Percentiles rank a stretch among this genome's conserved stretches.
Evolutionary conservation across 768 basidiomycete species (phyloP).

Genomic region (Mycena metata): DNA sequence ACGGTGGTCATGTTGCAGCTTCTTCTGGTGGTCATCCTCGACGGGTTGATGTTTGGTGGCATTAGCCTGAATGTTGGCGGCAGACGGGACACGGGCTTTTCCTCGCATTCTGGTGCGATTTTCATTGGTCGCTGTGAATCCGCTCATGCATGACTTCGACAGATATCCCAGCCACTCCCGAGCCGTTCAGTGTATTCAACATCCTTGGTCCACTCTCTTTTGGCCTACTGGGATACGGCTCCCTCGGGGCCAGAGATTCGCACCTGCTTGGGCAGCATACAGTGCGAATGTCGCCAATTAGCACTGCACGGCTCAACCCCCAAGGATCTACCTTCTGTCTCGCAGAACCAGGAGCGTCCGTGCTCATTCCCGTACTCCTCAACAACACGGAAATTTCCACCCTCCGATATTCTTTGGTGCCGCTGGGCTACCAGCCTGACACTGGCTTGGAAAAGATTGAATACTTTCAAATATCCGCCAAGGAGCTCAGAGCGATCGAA

Average conservation of each 20-base stretch:
- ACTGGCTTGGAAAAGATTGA: slow-evolving; percentile 62
- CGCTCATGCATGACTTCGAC: slow-evolving; percentile 41
- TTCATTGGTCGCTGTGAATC: slow-evolving; percentile 15
- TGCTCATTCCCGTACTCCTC: slow-evolving; percentile 86
- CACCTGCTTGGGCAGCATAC: slow-evolving; percentile 91
- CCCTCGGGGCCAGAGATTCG: slow-evolving; percentile 57
- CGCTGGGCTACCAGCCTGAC: slow-evolving; percentile 64
- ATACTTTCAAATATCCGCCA: slow-evolving; percentile 66
- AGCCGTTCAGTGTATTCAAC: slow-evolving; percentile 63
- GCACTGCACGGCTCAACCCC: slow-evolving; percentile 92
- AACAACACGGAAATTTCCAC: slow-evolving; percentile 88
- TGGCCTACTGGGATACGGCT: slow-evolving; percentile 60
- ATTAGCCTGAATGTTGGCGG: slow-evolving; percentile 68
- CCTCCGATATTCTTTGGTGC: slow-evolving; percentile 80
- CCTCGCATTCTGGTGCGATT: slow-evolving; percentile 48
- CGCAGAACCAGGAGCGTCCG: slow-evolving; percentile 61
- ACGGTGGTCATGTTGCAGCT: slow-evolving; percentile 76
- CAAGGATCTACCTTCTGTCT: slow-evolving; percentile 81
- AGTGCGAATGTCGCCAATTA: slow-evolving; percentile 92
- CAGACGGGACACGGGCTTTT: slow-evolving; percentile 16
- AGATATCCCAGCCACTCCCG: slow-evolving; percentile 56
- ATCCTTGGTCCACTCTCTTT: slow-evolving; percentile 65
- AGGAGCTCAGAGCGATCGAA: slow-evolving; percentile 79
- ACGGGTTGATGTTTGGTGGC: slow-evolving; percentile 80
- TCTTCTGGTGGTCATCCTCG: slow-evolving; percentile 68